phyloP scores from a whole-genome alignment of 129 eudicot genomes.

The Arctium minus region DNA sequence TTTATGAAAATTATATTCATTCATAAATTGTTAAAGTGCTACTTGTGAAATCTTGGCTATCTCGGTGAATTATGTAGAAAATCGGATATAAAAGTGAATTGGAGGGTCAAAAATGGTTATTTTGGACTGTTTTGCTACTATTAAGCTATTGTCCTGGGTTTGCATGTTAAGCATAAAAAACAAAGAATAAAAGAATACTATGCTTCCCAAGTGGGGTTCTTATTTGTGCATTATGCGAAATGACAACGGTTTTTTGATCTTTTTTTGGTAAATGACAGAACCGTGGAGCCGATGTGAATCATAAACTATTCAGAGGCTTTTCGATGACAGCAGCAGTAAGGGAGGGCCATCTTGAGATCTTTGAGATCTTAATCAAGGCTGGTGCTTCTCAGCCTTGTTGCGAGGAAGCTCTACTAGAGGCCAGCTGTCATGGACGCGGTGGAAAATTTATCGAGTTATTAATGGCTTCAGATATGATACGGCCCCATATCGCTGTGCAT shows the following conservation, averaged over 20 bases:
- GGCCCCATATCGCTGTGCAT: conserved; percentile 76
- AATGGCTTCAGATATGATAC: conserved; percentile 79
- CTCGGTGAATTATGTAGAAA: too few relatives aligned
- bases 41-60: not conserved
- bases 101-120: not conserved
- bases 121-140: not conserved
- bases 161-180: not conserved
- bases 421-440: conserved; percentile 73
- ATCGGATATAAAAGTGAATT: too few relatives aligned
- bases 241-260: conserved; percentile 14
- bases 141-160: not conserved
- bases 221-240: conserved; percentile 5
- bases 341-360: conserved; percentile 77
- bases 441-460: conserved; percentile 53
- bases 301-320: conserved; percentile 70
- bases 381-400: conserved; percentile 93
- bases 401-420: conserved; percentile 89
- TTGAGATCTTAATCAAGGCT: conserved; percentile 77
- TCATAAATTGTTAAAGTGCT: not conserved
- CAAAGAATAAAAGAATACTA: conserved; percentile 1
- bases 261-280: conserved; percentile 46
- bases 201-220: conserved; percentile 14
- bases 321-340: conserved; percentile 83
- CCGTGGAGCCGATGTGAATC: conserved; percentile 83
- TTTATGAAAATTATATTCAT: too few relatives aligned